Evolutionary conservation across 441 rosid species (phyloP).

Genomic region (Gossypium schwendimanii): DNA sequence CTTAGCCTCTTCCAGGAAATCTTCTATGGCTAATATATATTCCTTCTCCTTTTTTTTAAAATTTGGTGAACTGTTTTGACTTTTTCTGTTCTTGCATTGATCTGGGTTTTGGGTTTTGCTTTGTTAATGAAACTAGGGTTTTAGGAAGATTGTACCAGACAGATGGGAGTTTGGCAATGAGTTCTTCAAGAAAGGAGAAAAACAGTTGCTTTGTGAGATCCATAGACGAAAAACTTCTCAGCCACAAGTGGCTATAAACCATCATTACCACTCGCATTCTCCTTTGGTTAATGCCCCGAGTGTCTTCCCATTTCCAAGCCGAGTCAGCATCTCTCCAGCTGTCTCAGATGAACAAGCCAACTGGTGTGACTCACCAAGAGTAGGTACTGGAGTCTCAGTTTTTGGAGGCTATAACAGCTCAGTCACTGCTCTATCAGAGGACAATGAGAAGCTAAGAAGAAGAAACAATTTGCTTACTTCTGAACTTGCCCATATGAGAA

Average conservation of each 20-base stretch:
- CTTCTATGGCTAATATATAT: no score
- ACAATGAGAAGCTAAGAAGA: constrained; percentile 70
- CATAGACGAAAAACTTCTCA: constrained; percentile 75
- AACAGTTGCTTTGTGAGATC: constrained; percentile 85
- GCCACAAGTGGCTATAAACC: constrained; percentile 40
- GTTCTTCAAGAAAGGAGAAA: constrained; percentile 83
- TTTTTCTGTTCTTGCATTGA: background rate
- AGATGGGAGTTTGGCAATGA: constrained; percentile 97
- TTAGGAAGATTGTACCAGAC: constrained; percentile 92
- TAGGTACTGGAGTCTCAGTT: constrained; percentile 17
- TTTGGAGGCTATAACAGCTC: constrained; percentile 21
- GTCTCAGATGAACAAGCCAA: constrained; percentile 51
- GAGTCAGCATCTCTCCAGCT: constrained; percentile 45
- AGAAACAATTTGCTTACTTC: constrained; percentile 72
- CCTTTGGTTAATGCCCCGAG: constrained; percentile 35
- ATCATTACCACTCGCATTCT: constrained; percentile 42
- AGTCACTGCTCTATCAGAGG: constrained; percentile 61
- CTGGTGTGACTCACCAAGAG: constrained; percentile 66
- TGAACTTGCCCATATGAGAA: constrained; percentile 81
- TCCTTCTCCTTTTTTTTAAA: no score
- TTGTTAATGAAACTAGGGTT: constrained; percentile 47
- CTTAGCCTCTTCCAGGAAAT: background rate
- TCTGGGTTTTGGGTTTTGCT: constrained; percentile 8
- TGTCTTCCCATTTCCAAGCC: constrained; percentile 49
- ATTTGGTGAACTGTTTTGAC: background rate